A percentile compares a stretch with the other conserved stretches of the same genome.
Evolutionary conservation across 2,329 filamentous ascomycete species (phyloP).

Genomic region (Thielaviopsis punctulata): DNA sequence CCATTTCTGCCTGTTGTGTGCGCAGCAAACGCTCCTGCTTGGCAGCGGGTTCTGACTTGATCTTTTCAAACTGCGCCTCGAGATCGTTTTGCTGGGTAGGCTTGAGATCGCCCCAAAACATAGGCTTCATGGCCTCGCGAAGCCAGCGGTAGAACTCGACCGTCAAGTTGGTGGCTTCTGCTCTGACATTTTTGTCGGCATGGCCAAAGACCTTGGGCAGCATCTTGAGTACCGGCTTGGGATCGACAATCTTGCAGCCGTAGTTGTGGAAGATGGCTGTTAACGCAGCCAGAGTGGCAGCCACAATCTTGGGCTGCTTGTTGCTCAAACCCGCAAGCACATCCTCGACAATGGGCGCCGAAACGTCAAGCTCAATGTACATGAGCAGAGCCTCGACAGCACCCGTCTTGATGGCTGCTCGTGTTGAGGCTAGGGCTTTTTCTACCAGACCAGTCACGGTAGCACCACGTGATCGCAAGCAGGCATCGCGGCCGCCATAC

Average conservation of each 20-base stretch:
- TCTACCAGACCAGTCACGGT: constrained; percentile 71
- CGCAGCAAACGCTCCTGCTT: constrained; percentile 82
- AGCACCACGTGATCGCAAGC: constrained; percentile 55
- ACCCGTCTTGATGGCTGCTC: constrained; percentile 75
- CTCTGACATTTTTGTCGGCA: constrained; percentile 94
- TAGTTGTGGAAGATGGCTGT: constrained; percentile 82
- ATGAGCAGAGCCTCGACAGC: constrained; percentile 74
- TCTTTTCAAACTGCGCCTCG: constrained; percentile 82
- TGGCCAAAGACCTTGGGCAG: constrained; percentile 87
- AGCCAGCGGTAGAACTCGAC: constrained; percentile 96
- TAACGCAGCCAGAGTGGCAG: constrained; percentile 53
- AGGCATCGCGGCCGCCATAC: constrained; percentile 66
- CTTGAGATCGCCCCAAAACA: constrained; percentile 93
- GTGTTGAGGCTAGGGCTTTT: constrained; percentile 75
- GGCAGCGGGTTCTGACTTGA: constrained; percentile 71
- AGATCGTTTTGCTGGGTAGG: constrained; percentile 88
- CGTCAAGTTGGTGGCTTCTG: constrained; percentile 77
- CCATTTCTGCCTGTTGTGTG: constrained; percentile 73
- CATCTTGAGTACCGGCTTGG: constrained; percentile 75
- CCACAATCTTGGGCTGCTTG: constrained; percentile 81
- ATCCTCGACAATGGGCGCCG: constrained; percentile 78
- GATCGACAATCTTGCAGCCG: constrained; percentile 84
- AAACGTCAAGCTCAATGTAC: constrained; percentile 75
- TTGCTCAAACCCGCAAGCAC: constrained; percentile 66
- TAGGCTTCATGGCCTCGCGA: constrained; percentile 91